These are phyloP conservation scores for Acephala macrosclerotiorum DNA, from an alignment of 2,329 filamentous ascomycete species.

Conservation along the genomic window DNA sequence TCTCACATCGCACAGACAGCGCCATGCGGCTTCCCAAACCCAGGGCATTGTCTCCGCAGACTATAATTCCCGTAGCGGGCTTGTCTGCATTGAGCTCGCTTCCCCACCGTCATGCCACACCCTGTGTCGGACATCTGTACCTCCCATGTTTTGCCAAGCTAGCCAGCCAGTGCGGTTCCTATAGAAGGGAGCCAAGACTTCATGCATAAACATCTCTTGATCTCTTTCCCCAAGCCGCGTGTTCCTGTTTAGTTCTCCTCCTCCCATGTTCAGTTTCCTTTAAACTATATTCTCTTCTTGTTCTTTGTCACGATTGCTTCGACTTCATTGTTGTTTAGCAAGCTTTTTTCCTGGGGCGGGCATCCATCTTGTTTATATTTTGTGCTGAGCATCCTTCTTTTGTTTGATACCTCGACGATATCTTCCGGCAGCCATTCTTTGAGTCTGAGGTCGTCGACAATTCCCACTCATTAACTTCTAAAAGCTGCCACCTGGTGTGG, in stretches of 20 bases:
- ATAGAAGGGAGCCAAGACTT: conserved; percentile 36
- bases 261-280: conserved; percentile 31
- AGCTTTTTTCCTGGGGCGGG: conserved; percentile 26
- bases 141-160: conserved; percentile 38
- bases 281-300: conserved; percentile 31
- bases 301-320: conserved; percentile 27
- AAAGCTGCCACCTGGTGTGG: conserved; percentile 44
- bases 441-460: conserved; percentile 20
- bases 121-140: conserved; percentile 37
- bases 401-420: conserved; percentile 15
- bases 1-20: conserved; percentile 29
- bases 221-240: conserved; percentile 32
- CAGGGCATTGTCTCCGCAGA: conserved; percentile 29
- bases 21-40: conserved; percentile 31
- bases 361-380: conserved; percentile 30
- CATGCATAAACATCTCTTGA: conserved; percentile 36
- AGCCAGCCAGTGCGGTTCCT: conserved; percentile 27
- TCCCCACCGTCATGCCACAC: conserved; percentile 40
- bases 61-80: conserved; percentile 20
- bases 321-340: conserved; percentile 31
- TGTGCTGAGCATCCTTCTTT: conserved; percentile 38
- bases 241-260: conserved; percentile 32
- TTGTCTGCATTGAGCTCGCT: conserved; percentile 32
- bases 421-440: conserved; percentile 22
- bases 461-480: conserved; percentile 30